Conservation (phyloP, 208 protist species). For the Acanthamoeba sp. region DNA sequence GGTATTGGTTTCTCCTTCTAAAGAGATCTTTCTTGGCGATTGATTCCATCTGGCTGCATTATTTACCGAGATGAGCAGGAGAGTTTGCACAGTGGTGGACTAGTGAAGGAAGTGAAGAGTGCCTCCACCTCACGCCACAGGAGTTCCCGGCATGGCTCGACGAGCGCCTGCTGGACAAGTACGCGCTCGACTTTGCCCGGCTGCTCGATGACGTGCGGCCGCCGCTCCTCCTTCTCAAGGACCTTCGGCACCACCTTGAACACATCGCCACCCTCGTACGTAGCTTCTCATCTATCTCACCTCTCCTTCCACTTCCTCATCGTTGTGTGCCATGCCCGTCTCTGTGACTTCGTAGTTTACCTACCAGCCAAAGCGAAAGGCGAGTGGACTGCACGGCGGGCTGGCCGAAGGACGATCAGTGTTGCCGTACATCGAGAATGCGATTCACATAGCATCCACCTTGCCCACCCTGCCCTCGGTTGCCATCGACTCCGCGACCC, state of each 20-base stretch:
- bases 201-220: constrained; percentile 18
- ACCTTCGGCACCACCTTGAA: background rate
- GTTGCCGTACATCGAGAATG: constrained; percentile 20
- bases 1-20: too few relatives aligned
- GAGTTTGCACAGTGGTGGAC: too few relatives aligned
- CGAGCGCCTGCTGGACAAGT: background rate
- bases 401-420: constrained; percentile 24
- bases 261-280: background rate
- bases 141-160: constrained; percentile 24
- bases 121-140: background rate
- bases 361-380: background rate
- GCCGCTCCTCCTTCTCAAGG: background rate
- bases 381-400: background rate
- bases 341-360: background rate
- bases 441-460: background rate
- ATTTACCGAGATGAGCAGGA: too few relatives aligned
- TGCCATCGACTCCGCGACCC: background rate
- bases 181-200: constrained; percentile 4
- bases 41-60: too few relatives aligned
- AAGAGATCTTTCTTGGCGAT: too few relatives aligned
- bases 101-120: background rate
- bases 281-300: background rate
- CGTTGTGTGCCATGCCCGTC: background rate
- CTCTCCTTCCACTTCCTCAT: too few relatives aligned
- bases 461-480: background rate